A percentile compares a stretch with the other conserved stretches of the same genome.
Conservation (phyloP, 768 basidiomycete genomes). For the Xerocomellus chrysenteron region DNA sequence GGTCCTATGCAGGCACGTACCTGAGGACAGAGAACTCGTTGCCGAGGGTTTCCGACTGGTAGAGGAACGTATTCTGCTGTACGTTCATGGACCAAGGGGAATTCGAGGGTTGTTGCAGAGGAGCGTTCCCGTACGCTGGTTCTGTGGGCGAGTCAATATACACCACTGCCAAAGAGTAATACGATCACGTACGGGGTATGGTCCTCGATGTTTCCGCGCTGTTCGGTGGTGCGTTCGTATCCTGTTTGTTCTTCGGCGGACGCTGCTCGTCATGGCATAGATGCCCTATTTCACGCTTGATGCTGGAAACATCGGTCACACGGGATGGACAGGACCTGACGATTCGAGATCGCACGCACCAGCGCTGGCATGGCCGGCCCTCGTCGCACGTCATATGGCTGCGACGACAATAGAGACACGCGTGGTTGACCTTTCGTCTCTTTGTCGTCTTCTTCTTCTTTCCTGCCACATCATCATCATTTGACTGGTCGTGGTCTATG, state of each 20-base stretch:
- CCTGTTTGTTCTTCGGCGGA: constrained; percentile 48
- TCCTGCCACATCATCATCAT: constrained; percentile 32
- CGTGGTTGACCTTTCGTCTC: constrained; percentile 87
- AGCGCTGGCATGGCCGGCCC: constrained; percentile 87
- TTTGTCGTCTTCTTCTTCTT: constrained; percentile 52
- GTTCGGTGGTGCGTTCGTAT: constrained; percentile 26
- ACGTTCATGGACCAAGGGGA: constrained; percentile 57
- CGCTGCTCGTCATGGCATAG: constrained; percentile 87
- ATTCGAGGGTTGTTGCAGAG: constrained; percentile 29
- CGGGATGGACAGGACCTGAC: not conserved
- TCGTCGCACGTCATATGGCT: constrained; percentile 95
- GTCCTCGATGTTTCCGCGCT: constrained; percentile 35
- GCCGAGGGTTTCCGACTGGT: constrained; percentile 71
- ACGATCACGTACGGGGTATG: constrained; percentile 22
- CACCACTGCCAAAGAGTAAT: not conserved
- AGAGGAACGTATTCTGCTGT: constrained; percentile 54
- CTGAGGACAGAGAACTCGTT: constrained; percentile 83
- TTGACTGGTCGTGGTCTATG: constrained; percentile 29
- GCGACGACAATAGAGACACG: constrained; percentile 88
- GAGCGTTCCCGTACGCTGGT: constrained; percentile 21
- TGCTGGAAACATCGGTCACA: constrained; percentile 46
- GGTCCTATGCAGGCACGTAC: constrained; percentile 38
- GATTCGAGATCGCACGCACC: constrained; percentile 54
- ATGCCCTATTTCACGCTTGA: constrained; percentile 96
- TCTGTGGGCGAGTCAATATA: constrained; percentile 8